A percentile compares a stretch with the other conserved stretches of the same genome.
Conservation (phyloP, 768 basidiomycete species). For the Tulasnella sp. region DNA sequence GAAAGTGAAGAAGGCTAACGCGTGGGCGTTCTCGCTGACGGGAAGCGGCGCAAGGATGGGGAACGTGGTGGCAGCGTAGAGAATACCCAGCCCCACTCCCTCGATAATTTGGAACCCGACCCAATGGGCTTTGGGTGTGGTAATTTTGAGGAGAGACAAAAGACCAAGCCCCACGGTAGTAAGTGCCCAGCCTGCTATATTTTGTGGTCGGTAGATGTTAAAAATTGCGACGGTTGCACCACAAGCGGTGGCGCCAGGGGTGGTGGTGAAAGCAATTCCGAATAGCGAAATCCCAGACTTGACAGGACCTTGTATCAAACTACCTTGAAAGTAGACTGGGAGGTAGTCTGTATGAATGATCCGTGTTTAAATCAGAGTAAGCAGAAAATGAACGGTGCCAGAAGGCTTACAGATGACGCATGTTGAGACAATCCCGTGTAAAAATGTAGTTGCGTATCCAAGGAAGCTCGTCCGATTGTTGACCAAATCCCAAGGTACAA, state of each 20-base stretch:
- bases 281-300: conserved; percentile 15
- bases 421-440: neutral
- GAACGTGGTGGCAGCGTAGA: neutral
- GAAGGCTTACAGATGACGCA: neutral
- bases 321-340: conserved; percentile 28
- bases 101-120: conserved; percentile 19
- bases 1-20: conserved; percentile 23
- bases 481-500: conserved; percentile 30
- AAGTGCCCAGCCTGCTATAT: conserved; percentile 34
- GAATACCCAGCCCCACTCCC: conserved; percentile 12
- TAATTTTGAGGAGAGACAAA: conserved; percentile 24
- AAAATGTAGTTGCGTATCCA: conserved; percentile 25
- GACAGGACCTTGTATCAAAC: conserved; percentile 19
- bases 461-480: conserved; percentile 36
- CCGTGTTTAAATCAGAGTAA: no score
- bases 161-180: conserved; percentile 34
- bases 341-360: neutral
- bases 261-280: conserved; percentile 22
- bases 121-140: conserved; percentile 3
- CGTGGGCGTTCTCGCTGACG: conserved; percentile 21
- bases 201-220: conserved; percentile 35
- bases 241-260: conserved; percentile 20
- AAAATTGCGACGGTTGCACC: neutral
- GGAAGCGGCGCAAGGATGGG: conserved; percentile 27
- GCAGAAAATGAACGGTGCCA: neutral